Percentiles rank a stretch among this genome's conserved stretches.
These are phyloP conservation scores for Protea cynaroides DNA, from an alignment of 164 flowering plant genomes.

Conservation along the genomic window DNA sequence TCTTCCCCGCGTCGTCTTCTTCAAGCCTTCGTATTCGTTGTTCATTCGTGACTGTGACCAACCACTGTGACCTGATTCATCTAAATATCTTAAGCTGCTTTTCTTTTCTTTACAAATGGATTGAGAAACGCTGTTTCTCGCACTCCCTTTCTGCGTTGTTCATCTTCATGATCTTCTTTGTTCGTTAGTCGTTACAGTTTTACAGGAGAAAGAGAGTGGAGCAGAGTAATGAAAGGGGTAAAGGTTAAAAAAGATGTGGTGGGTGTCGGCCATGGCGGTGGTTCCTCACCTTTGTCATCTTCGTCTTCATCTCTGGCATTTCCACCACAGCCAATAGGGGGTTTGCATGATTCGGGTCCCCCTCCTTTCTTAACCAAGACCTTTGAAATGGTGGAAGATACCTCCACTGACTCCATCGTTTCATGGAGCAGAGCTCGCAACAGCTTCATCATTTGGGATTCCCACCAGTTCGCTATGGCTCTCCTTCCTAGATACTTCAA, in stretches of 20 bases:
- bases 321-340: conserved; percentile 47
- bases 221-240: conserved; percentile 22
- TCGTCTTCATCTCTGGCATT: background rate
- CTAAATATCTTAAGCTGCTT: no score
- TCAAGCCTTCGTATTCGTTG: no score
- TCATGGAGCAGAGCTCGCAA: conserved; percentile 63
- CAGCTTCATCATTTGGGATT: conserved; percentile 70
- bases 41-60: no score
- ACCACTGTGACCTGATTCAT: no score
- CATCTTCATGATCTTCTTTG: no score
- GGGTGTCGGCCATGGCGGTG: background rate
- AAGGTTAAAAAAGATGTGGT: conserved; percentile 22
- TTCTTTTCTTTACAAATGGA: no score
- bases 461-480: conserved; percentile 31
- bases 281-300: background rate
- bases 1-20: no score
- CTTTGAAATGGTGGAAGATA: conserved; percentile 71
- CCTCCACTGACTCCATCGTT: conserved; percentile 48
- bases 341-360: conserved; percentile 52
- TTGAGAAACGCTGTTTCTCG: background rate
- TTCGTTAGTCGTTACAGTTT: background rate
- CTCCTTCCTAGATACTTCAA: conserved; percentile 64
- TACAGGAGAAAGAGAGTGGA: background rate
- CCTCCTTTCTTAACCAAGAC: conserved; percentile 71
- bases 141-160: no score